phyloP scores from a whole-genome alignment of 768 basidiomycete genomes.

The Crepidotus variabilis region DNA sequence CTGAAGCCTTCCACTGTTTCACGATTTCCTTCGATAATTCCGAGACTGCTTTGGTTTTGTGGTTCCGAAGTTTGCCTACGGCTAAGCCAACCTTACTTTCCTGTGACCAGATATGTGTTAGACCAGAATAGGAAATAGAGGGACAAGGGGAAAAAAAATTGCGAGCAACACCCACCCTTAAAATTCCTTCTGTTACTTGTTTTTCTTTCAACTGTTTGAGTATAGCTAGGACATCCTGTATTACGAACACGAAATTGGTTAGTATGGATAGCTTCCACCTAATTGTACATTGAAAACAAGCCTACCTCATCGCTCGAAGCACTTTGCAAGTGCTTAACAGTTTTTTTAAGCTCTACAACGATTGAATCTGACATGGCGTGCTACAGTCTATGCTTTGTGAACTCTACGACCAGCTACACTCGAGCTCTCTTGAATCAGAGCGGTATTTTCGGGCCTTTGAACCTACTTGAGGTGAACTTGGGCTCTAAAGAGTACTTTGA shows the following conservation, averaged over 20 bases:
- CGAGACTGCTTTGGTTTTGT: conserved; percentile 67
- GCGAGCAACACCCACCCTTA: conserved; percentile 61
- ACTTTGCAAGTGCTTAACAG: conserved; percentile 75
- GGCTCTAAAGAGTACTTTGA: neutral
- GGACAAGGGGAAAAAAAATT: conserved; percentile 22
- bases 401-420: conserved; percentile 22
- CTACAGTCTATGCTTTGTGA: conserved; percentile 29
- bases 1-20: conserved; percentile 87
- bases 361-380: conserved; percentile 36
- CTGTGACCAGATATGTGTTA: conserved; percentile 33
- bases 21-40: conserved; percentile 89
- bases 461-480: neutral
- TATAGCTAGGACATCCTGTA: conserved; percentile 61
- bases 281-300: conserved; percentile 27
- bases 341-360: conserved; percentile 69
- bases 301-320: conserved; percentile 39
- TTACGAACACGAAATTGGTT: conserved; percentile 17
- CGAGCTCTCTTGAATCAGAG: neutral
- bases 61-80: conserved; percentile 82
- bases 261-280: conserved; percentile 33
- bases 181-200: conserved; percentile 66
- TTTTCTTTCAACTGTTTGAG: conserved; percentile 62
- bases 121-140: conserved; percentile 20
- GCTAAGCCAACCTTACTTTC: conserved; percentile 92
- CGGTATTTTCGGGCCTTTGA: neutral